Evolutionary conservation across 176 grass and related monocot species (phyloP), one percentile per base, ranked within the genome.

Genomic region (Phoenix roebelenii): DNA sequence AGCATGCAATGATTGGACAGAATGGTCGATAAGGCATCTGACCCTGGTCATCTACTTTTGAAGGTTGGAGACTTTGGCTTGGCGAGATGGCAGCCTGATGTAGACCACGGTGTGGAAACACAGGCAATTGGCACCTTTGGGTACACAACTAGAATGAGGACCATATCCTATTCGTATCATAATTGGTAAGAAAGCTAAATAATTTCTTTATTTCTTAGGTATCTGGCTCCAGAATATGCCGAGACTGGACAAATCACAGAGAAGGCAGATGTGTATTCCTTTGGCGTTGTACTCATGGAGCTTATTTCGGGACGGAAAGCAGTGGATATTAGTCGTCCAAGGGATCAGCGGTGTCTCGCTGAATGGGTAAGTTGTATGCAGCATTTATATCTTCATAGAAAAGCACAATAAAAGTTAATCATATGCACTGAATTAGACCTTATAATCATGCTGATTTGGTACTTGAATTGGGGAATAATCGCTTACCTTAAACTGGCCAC

Each of bases 121-220:
- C 75, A 87, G 85, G 87, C 88, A 18, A 97, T 98, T 30, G 93
- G 93, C 70, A 98, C 87, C 18, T 98, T 98, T 66, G 93, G 93
- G 88, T 92, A 83, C 35, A 73, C 35, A 73, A 52, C 48, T 58
- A 17, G 1, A 59, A 3, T 16, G 22, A 25, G 74, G n/a, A 50
- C 61, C 16, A 39, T 53, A 10, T 58, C 26, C 63, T 59, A 49
- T 51, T 15, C 3, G 54, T 66, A 52, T 24, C 15, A 10, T 3
- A 49, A 7, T 1, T 15, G 57, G 17, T n/a, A 18, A 4, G 17
- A 5, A 23, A 18, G 15, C 55, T 23, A 51, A 25, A 26, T 15
- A 72, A 12, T 39, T 35, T 39, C 7, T 39, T 39, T 56, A 51
- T 5, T 4, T 20, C 73, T 60, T 66, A 85, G 87, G 61, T 90